A percentile compares a stretch with the other conserved stretches of the same genome.
These are phyloP conservation scores for Ophiostoma himal-ulmi DNA, from an alignment of 2,329 filamentous ascomycete species.

Conservation along the genomic window DNA sequence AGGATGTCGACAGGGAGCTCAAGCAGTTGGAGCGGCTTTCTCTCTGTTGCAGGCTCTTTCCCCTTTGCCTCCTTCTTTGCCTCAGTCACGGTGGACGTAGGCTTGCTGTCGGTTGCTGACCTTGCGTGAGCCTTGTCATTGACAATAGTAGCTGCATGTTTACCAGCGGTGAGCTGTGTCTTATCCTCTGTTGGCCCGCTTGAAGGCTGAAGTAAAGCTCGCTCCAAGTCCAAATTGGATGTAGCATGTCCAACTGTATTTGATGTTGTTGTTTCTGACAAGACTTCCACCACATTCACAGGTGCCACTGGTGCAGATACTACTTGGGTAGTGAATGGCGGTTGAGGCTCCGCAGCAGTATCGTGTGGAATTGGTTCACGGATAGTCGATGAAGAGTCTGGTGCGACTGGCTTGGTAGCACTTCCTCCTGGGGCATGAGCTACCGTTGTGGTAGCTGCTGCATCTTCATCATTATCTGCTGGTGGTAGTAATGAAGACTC, in stretches of 20 bases:
- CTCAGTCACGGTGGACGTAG: background rate
- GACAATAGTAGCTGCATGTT: background rate
- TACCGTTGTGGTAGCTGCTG: too few species aligned
- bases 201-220: background rate
- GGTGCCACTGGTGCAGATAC: background rate
- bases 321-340: background rate
- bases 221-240: too few species aligned
- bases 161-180: background rate
- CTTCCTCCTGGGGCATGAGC: too few species aligned
- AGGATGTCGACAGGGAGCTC: constrained; percentile 74
- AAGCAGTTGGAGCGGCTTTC: constrained; percentile 49
- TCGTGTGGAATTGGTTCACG: too few species aligned
- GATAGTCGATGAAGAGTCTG: background rate
- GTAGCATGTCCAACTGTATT: background rate
- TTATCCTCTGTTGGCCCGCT: background rate
- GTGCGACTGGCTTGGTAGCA: background rate
- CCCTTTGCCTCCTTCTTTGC: background rate
- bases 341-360: background rate
- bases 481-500: background rate
- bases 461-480: background rate
- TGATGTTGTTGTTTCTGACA: background rate
- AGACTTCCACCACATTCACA: background rate
- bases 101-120: background rate
- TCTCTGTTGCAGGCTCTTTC: background rate
- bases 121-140: background rate